These are phyloP conservation scores for Mortierella sp. DNA, from an alignment of 371 early-diverging fungal species.

Conservation along the genomic window DNA sequence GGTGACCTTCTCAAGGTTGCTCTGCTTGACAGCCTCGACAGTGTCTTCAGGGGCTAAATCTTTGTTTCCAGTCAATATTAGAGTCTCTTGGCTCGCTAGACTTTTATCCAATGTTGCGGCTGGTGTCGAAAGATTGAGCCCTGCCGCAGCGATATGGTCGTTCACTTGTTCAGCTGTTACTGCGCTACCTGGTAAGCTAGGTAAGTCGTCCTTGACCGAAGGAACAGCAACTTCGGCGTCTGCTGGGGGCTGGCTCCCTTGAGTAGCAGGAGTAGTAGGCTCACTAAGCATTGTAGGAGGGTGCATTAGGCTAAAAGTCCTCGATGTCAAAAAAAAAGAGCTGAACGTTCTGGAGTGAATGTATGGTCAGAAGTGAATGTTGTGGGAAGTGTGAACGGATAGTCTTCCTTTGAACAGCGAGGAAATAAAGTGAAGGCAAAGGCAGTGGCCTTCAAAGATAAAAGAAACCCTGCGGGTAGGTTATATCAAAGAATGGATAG, in stretches of 20 bases:
- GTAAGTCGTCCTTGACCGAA: too few relatives aligned
- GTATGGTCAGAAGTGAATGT: too few relatives aligned
- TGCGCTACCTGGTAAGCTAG: conserved; percentile 3
- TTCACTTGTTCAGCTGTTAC: neutral
- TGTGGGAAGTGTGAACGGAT: neutral
- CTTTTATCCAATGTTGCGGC: neutral
- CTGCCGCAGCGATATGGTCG: conserved; percentile 20
- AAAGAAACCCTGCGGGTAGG: neutral
- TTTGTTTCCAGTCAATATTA: neutral
- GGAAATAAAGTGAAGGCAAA: neutral
- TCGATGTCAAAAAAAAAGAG: neutral
- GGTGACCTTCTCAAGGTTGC: neutral
- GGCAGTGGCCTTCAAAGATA: neutral
- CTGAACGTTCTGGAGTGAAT: neutral
- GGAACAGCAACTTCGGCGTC: neutral
- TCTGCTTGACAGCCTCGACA: neutral
- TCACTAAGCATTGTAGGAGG: neutral
- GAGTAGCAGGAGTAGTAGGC: neutral
- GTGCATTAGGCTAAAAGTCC: neutral
- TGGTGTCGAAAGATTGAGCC: neutral
- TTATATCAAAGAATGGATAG: neutral
- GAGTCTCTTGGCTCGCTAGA: neutral
- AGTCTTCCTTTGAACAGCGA: neutral
- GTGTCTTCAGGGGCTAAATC: neutral
- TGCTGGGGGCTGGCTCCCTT: neutral